Percentiles rank a stretch among this genome's conserved stretches.
phyloP scores from a whole-genome alignment of 2,329 filamentous ascomycete genomes.

The Ophiostoma ulmi region DNA sequence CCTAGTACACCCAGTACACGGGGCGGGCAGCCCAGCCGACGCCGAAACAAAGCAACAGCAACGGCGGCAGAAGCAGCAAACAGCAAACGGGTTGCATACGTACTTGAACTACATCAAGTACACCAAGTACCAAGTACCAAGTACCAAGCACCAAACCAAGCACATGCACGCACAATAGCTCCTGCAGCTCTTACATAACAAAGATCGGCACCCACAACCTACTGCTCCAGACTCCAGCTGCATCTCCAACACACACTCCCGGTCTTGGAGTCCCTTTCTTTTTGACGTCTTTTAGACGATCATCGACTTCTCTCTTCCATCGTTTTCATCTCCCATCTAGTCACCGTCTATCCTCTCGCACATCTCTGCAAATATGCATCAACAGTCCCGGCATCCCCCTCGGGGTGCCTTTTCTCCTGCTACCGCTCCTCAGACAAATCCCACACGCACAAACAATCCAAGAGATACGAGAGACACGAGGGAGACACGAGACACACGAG shows the following conservation, averaged over 20 bases:
- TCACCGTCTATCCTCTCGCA: not conserved
- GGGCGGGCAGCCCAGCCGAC: conserved; percentile 22
- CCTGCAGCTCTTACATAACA: conserved; percentile 11
- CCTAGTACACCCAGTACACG: conserved; percentile 18
- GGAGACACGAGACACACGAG: not conserved
- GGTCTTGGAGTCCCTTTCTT: not conserved
- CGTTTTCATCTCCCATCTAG: not conserved
- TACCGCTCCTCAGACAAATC: conserved; percentile 65
- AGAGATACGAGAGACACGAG: conserved; percentile 39
- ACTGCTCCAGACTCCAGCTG: not conserved
- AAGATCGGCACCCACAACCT: conserved; percentile 7
- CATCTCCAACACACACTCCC: not conserved
- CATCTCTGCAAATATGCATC: conserved; percentile 62
- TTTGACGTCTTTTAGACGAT: not conserved
- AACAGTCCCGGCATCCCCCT: conserved; percentile 73
- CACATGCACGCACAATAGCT: not conserved
- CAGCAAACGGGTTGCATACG: conserved; percentile 12
- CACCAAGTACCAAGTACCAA: not conserved
- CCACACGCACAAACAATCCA: conserved; percentile 66
- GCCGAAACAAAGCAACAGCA: conserved; percentile 4
- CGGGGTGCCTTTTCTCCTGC: conserved; percentile 64
- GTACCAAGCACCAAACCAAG: not conserved
- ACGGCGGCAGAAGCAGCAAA: not conserved
- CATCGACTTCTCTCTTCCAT: not conserved
- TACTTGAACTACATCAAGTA: not conserved